Percentiles rank a stretch among this genome's conserved stretches.
Evolutionary conservation across 1,284 basidiomycete genomes (phyloP).

Genomic region (Termitomyces sp.): DNA sequence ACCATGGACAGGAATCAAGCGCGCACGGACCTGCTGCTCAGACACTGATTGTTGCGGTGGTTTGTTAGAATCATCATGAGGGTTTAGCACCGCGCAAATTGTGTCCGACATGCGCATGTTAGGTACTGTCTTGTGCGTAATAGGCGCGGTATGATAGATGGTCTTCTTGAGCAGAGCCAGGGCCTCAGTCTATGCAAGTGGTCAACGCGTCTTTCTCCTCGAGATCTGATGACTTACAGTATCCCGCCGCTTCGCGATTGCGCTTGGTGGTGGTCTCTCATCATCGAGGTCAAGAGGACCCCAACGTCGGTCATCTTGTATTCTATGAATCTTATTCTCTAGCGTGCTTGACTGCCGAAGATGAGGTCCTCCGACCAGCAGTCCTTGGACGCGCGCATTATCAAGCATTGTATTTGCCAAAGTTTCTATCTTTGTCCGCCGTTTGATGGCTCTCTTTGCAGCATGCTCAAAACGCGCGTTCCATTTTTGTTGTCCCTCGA

Average conservation of each 20-base stretch:
- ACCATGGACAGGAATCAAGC: conserved; percentile 42
- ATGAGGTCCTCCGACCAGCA: conserved; percentile 22
- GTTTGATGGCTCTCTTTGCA: conserved; percentile 36
- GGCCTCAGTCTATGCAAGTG: conserved; percentile 39
- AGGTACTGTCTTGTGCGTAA: conserved; percentile 49
- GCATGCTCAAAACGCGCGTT: conserved; percentile 43
- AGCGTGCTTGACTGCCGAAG: neutral
- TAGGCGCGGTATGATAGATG: conserved; percentile 52
- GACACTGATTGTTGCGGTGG: neutral
- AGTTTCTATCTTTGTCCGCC: conserved; percentile 34
- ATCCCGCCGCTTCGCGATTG: conserved; percentile 55
- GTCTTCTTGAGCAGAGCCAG: conserved; percentile 51
- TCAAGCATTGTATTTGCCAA: conserved; percentile 38
- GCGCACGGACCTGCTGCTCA: conserved; percentile 42
- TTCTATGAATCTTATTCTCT: conserved; percentile 12
- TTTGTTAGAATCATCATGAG: neutral
- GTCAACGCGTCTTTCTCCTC: neutral
- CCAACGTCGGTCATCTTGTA: conserved; percentile 36
- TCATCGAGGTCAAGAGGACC: conserved; percentile 39
- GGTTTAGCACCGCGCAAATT: conserved; percentile 43
- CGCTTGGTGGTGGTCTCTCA: conserved; percentile 56
- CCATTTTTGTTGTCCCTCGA: conserved; percentile 54
- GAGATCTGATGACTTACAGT: conserved; percentile 35
- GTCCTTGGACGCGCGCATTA: conserved; percentile 43
- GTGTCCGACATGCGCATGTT: conserved; percentile 40